Percentiles rank a stretch among this genome's conserved stretches.
Evolutionary conservation across 192 early-diverging fungal genomes (phyloP).

Genomic region (Paraglomus occultum): DNA sequence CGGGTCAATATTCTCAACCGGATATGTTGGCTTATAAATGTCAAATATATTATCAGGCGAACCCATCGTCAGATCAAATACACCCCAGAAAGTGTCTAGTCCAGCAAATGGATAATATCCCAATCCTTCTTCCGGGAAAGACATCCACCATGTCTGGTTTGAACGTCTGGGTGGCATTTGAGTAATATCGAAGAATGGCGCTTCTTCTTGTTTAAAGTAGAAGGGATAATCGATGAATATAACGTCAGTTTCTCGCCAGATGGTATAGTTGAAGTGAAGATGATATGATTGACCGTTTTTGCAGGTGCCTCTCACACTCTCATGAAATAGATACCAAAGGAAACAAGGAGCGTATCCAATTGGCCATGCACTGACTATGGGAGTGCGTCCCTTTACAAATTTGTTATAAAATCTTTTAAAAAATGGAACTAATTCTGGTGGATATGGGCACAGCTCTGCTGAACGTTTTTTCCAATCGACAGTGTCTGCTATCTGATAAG

Average conservation of each 20-base stretch:
- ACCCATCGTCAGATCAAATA: constrained; percentile 33
- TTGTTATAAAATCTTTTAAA: neutral
- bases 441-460: constrained; percentile 6
- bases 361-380: neutral
- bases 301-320: neutral
- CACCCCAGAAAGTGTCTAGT: constrained; percentile 7
- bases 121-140: constrained; percentile 4
- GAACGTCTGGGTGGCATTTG: constrained; percentile 14
- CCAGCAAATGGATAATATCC: constrained; percentile 9
- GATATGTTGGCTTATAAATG: constrained; percentile 3
- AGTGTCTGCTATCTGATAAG: too few species aligned
- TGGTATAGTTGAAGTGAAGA: constrained; percentile 31
- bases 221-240: constrained; percentile 21
- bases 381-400: neutral
- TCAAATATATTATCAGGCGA: constrained; percentile 21
- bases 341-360: constrained; percentile 6
- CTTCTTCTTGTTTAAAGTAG: neutral
- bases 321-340: neutral
- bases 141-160: constrained; percentile 15
- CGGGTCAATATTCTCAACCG: constrained; percentile 2
- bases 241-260: constrained; percentile 17
- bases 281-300: too few species aligned
- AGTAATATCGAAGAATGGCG: constrained; percentile 11
- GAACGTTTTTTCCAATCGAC: too few species aligned
- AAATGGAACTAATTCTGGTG: constrained; percentile 2